Percentiles rank a stretch among this genome's conserved stretches.
Evolutionary conservation across 768 basidiomycete species (phyloP).

Genomic region (Pisolithus sp.): DNA sequence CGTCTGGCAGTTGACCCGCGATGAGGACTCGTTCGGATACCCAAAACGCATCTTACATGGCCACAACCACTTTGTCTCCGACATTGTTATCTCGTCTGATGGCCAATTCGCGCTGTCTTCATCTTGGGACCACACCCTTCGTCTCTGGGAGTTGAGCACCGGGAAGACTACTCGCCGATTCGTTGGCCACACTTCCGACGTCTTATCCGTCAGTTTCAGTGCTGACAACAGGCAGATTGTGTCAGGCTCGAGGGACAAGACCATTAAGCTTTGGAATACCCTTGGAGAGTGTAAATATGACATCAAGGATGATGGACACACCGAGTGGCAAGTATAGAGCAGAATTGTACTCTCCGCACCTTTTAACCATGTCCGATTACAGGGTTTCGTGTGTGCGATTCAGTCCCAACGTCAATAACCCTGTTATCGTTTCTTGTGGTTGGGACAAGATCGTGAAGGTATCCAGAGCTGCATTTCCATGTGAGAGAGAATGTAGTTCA

Average conservation of each 20-base stretch:
- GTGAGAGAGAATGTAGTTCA: constrained; percentile 5
- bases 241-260: constrained; percentile 92
- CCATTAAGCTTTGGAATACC: constrained; percentile 99
- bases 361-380: constrained; percentile 1
- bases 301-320: constrained; percentile 97
- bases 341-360: not conserved
- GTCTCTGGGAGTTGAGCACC: constrained; percentile 99
- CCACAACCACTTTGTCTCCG: constrained; percentile 99
- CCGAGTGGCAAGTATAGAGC: constrained; percentile 65
- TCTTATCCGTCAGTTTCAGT: constrained; percentile 98
- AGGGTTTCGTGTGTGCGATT: constrained; percentile 99
- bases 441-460: constrained; percentile 99
- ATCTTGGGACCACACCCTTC: constrained; percentile 99
- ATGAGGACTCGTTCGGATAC: constrained; percentile 86
- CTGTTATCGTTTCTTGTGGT: constrained; percentile 97
- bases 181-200: constrained; percentile 96
- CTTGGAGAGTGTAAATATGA: constrained; percentile 99
- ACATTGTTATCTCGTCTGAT: constrained; percentile 98
- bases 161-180: constrained; percentile 95
- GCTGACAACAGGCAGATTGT: constrained; percentile 99
- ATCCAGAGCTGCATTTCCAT: constrained; percentile 5
- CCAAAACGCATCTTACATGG: constrained; percentile 97
- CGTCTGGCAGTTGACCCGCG: constrained; percentile 97
- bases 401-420: constrained; percentile 95
- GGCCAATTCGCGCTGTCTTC: constrained; percentile 99